A percentile compares a stretch with the other conserved stretches of the same genome.
Conservation (phyloP, 2,329 filamentous ascomycete genomes). For the Aphanocladium album region DNA sequence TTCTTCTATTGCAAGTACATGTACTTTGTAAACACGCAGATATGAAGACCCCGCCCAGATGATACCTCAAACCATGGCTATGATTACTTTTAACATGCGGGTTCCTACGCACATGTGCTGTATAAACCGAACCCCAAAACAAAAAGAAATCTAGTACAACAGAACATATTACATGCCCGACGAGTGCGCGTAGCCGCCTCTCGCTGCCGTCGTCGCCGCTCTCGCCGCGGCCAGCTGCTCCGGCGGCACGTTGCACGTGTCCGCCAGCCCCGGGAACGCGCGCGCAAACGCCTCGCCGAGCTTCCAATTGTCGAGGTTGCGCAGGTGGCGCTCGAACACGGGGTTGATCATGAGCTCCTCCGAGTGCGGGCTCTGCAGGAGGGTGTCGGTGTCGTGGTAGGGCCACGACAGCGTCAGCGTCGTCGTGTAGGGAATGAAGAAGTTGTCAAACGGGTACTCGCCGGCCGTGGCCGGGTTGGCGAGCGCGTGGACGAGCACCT, state of each 20-base stretch:
- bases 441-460: conserved; percentile 69
- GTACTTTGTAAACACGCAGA: too few relatives aligned
- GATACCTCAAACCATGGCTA: too few relatives aligned
- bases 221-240: background rate
- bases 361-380: conserved; percentile 53
- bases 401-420: conserved; percentile 80
- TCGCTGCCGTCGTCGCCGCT: background rate
- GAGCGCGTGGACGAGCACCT: conserved; percentile 53
- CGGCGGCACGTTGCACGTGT: conserved; percentile 24
- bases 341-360: conserved; percentile 77
- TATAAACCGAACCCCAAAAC: background rate
- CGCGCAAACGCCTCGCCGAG: conserved; percentile 64
- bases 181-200: background rate
- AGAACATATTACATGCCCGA: background rate
- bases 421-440: conserved; percentile 76
- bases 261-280: conserved; percentile 50
- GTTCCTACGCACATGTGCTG: background rate
- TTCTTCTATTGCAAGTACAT: too few relatives aligned
- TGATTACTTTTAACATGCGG: too few relatives aligned
- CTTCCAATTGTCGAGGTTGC: conserved; percentile 75
- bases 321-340: conserved; percentile 75
- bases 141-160: background rate
- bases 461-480: conserved; percentile 22
- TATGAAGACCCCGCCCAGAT: too few relatives aligned
- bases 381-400: conserved; percentile 66